Evolutionary conservation across 2,329 filamentous ascomycete genomes (phyloP).

Genomic region (Xylaria sp.): DNA sequence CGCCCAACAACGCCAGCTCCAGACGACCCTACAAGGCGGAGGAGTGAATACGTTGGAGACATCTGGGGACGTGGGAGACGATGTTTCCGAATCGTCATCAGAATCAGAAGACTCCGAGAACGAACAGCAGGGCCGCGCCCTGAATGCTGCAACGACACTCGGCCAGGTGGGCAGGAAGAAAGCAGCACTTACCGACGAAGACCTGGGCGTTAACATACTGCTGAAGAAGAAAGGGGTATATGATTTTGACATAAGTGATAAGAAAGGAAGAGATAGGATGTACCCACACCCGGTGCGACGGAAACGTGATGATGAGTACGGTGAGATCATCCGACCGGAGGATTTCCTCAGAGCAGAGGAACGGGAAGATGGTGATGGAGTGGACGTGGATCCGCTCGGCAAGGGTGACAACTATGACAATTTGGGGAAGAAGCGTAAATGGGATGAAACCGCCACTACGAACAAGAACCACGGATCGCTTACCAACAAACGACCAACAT

Average conservation of each 20-base stretch:
- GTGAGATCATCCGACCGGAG: conserved; percentile 91
- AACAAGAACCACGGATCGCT: conserved; percentile 57
- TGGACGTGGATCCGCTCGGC: conserved; percentile 65
- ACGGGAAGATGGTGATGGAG: conserved; percentile 77
- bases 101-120: conserved; percentile 89
- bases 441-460: conserved; percentile 74
- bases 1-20: conserved; percentile 85
- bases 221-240: conserved; percentile 90
- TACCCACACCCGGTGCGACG: conserved; percentile 87
- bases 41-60: conserved; percentile 75
- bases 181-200: conserved; percentile 85
- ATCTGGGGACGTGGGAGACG: conserved; percentile 79
- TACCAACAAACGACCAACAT: conserved; percentile 70
- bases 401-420: conserved; percentile 67
- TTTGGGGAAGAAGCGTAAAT: conserved; percentile 92
- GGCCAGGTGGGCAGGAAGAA: conserved; percentile 88
- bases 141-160: conserved; percentile 88
- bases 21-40: conserved; percentile 79
- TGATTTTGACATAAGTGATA: conserved; percentile 91
- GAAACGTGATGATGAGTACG: conserved; percentile 88
- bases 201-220: conserved; percentile 90
- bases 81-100: conserved; percentile 86
- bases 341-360: conserved; percentile 95
- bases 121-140: conserved; percentile 88
- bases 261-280: conserved; percentile 90